phyloP scores from a whole-genome alignment of 148 eudicot genomes.

The Vaccinium macrocarpon region DNA sequence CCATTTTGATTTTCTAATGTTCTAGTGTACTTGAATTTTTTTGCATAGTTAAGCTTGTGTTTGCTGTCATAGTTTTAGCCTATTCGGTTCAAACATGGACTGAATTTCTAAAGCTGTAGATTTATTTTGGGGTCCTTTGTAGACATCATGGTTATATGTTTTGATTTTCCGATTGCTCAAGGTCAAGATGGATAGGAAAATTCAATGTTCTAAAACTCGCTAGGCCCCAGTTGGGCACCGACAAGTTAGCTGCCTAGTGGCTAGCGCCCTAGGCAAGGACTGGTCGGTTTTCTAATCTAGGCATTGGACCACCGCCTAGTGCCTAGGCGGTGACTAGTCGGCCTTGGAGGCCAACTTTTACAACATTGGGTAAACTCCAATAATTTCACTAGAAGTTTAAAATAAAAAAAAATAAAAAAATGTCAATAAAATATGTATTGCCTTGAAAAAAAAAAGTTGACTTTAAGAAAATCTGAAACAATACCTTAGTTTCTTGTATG shows the following conservation, averaged over 20 bases:
- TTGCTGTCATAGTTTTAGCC: not conserved
- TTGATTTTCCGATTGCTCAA: not conserved
- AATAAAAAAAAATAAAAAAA: too few species aligned
- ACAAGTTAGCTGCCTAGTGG: too few species aligned
- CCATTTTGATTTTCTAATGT: not conserved
- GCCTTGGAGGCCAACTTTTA: not conserved
- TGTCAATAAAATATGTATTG: not conserved
- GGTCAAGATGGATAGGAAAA: too few species aligned
- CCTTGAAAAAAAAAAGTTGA: not conserved
- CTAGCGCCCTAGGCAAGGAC: not conserved
- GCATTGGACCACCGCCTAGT: not conserved
- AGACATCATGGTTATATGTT: not conserved
- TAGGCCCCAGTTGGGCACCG: not conserved
- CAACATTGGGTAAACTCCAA: not conserved
- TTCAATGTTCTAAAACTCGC: not conserved
- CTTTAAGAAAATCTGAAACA: not conserved
- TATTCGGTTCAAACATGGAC: not conserved
- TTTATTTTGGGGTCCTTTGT: not conserved
- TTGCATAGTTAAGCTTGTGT: not conserved
- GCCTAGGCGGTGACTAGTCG: not conserved
- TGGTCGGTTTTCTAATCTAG: not conserved
- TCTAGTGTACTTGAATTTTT: not conserved
- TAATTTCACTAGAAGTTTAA: too few species aligned
- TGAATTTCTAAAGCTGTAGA: not conserved
- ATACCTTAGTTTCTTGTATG: not conserved